Evolutionary conservation across 352 stramenopile species (phyloP).

Genomic region (Pythium dissimile): DNA sequence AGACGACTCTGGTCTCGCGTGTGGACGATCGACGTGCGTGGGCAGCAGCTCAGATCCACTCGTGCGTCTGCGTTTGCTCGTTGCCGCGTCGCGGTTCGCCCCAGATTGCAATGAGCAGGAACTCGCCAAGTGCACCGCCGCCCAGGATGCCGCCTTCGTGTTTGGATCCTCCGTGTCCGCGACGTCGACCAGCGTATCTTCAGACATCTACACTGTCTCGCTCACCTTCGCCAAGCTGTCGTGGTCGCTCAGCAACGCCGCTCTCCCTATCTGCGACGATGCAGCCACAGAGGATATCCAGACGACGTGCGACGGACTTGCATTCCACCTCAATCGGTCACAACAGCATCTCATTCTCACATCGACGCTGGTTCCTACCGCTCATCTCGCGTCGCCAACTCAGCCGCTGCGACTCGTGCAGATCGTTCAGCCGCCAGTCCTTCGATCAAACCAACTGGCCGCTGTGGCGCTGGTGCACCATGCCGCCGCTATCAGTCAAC

Average conservation of each 20-base stretch:
- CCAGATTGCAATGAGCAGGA: neutral
- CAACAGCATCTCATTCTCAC: constrained; percentile 29
- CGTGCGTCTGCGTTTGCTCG: constrained; percentile 1
- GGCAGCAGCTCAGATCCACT: neutral
- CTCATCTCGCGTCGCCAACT: neutral
- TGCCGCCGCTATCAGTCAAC: neutral
- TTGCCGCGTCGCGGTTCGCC: neutral
- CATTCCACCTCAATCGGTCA: constrained; percentile 23
- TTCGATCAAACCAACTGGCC: neutral
- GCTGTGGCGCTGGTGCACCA: neutral
- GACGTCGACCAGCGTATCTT: neutral
- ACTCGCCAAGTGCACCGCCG: neutral
- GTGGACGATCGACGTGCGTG: neutral
- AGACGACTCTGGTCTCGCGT: neutral
- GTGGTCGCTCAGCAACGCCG: constrained; percentile 1
- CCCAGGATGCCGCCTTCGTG: neutral
- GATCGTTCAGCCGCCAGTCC: constrained; percentile 29
- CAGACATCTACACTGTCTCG: neutral
- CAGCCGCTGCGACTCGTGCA: constrained; percentile 32
- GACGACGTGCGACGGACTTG: neutral
- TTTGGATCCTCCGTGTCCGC: neutral
- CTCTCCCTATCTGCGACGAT: neutral
- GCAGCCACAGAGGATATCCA: neutral
- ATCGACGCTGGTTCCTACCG: constrained; percentile 19
- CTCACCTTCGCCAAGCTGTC: constrained; percentile 11